Conservation (phyloP, 2,329 filamentous ascomycete species). For the Botryotinia globosa region DNA sequence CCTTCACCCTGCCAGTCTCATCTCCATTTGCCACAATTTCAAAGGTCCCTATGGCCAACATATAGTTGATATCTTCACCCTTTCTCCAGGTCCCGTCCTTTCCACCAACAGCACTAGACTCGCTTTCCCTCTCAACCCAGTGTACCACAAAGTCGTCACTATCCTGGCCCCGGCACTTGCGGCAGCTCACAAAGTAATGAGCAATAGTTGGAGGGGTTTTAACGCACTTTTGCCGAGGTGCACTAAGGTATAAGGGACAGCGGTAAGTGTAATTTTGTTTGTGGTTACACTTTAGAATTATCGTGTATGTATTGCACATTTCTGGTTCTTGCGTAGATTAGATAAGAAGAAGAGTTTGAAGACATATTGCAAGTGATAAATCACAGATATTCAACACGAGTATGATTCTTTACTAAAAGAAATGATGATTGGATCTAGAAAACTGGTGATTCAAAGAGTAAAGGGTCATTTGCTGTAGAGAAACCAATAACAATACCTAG, state of each 20-base stretch:
- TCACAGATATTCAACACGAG: background rate
- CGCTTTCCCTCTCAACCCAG: background rate
- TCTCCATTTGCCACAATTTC: background rate
- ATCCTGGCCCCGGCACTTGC: slow-evolving; percentile 6
- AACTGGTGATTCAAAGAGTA: slow-evolving; percentile 1
- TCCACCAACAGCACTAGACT: background rate
- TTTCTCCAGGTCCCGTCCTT: background rate
- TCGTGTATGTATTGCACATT: slow-evolving; percentile 12
- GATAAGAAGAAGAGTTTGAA: background rate
- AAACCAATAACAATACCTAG: background rate
- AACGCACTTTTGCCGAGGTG: background rate
- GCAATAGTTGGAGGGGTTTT: background rate
- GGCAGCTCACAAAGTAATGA: slow-evolving; percentile 3
- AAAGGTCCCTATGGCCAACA: slow-evolving; percentile 3
- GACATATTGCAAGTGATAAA: background rate
- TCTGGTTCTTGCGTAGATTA: background rate
- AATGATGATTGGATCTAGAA: slow-evolving; percentile 2
- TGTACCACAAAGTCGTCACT: background rate
- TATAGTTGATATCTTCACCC: background rate
- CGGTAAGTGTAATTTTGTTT: slow-evolving; percentile 5
- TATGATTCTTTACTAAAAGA: slow-evolving; percentile 5
- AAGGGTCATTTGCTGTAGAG: slow-evolving; percentile 5
- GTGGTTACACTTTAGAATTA: slow-evolving; percentile 7
- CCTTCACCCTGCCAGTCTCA: background rate
- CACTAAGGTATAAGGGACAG: background rate